Evolutionary conservation across 2,329 filamentous ascomycete genomes (phyloP).

Genomic region (Talaromyces sp.): DNA sequence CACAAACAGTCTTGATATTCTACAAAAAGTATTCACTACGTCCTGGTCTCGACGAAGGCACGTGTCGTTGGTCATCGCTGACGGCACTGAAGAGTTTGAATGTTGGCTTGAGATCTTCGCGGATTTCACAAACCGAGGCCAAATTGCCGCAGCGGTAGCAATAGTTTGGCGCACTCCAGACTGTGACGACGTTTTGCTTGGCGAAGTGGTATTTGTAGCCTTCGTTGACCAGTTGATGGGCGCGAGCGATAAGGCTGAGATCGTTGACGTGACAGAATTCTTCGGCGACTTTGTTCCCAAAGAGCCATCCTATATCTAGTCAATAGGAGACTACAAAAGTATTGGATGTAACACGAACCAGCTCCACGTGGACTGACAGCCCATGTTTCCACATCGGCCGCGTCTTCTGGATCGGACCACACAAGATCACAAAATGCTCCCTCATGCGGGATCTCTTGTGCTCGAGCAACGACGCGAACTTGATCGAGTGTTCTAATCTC

Average conservation of each 20-base stretch:
- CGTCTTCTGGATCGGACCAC: slow-evolving; percentile 70
- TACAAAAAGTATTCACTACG: slow-evolving; percentile 49
- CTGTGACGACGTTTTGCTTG: slow-evolving; percentile 85
- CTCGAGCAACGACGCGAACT: slow-evolving; percentile 68
- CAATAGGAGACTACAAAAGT: background rate
- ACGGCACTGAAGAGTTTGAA: slow-evolving; percentile 62
- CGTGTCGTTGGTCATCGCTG: slow-evolving; percentile 45
- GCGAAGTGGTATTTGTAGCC: slow-evolving; percentile 90
- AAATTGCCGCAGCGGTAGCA: slow-evolving; percentile 98
- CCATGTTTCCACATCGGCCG: slow-evolving; percentile 68
- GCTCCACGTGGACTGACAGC: slow-evolving; percentile 65
- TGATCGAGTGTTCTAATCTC: slow-evolving; percentile 73
- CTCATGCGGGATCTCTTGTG: slow-evolving; percentile 73
- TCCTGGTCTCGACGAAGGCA: slow-evolving; percentile 42
- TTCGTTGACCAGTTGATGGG: slow-evolving; percentile 72
- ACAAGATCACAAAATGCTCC: slow-evolving; percentile 74
- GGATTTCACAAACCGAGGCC: slow-evolving; percentile 81
- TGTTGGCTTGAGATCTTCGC: slow-evolving; percentile 77
- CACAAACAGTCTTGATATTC: slow-evolving; percentile 6
- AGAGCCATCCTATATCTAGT: slow-evolving; percentile 51
- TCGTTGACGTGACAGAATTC: slow-evolving; percentile 77
- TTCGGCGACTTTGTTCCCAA: slow-evolving; percentile 67
- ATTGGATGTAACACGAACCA: slow-evolving; percentile 41
- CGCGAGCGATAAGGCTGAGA: slow-evolving; percentile 66
- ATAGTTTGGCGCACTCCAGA: slow-evolving; percentile 81